These are phyloP conservation scores for Coelastrella sp. DNA, from an alignment of 139 green algal genomes.

Conservation along the genomic window DNA sequence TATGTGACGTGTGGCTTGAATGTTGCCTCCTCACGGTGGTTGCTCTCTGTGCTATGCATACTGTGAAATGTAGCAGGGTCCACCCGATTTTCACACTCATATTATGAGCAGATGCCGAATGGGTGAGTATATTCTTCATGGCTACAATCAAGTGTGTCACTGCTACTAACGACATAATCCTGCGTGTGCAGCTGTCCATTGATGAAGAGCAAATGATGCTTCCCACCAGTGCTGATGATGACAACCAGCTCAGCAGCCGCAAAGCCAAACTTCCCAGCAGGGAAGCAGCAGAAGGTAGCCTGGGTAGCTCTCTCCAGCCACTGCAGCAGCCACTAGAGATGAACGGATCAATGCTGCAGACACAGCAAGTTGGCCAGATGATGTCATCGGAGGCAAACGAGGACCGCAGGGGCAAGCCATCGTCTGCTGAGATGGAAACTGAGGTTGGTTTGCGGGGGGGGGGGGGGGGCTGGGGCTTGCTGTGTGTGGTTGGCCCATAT, in stretches of 20 bases:
- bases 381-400: slow-evolving; percentile 13
- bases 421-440: slow-evolving; percentile 6
- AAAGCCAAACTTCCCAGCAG: not conserved
- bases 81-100: too few relatives aligned
- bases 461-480: not conserved
- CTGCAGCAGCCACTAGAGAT: not conserved
- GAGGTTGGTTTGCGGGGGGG: not conserved
- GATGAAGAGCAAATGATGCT: slow-evolving; percentile 22
- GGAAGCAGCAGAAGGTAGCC: not conserved
- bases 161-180: not conserved
- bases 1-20: too few relatives aligned
- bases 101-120: too few relatives aligned
- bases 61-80: too few relatives aligned
- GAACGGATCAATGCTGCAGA: not conserved
- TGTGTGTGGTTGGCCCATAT: too few relatives aligned
- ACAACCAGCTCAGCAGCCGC: not conserved
- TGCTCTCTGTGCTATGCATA: too few relatives aligned
- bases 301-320: not conserved
- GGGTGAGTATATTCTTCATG: too few relatives aligned
- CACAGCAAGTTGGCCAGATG: not conserved
- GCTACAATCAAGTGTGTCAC: not conserved
- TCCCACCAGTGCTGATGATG: not conserved
- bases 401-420: not conserved
- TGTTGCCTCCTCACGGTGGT: too few relatives aligned
- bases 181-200: not conserved